Base-by-base conservation (phyloP, 768 basidiomycete genomes). In the Lactarius hengduanensis region DNA sequence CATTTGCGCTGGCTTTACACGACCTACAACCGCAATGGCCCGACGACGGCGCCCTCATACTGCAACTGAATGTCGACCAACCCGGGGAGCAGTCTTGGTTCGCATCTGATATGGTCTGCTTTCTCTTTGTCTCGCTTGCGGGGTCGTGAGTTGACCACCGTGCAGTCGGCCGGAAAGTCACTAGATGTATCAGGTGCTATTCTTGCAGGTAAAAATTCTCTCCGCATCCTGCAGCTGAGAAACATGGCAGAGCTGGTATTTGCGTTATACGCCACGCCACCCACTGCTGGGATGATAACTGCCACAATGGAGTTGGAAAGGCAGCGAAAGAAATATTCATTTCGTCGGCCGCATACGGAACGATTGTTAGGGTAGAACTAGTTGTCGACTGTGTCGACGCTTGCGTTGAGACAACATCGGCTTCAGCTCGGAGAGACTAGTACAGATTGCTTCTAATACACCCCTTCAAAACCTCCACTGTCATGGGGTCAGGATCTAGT, bases 361-460 rank as follows among this genome's bases (percentile, higher is more conserved):
- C 50, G 50, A 15, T 54, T 54, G 40, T n/a, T 58, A 22, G 45
- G 18, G 38, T 67, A 63, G 38, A 40, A 40, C 11, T 15, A 40
- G 36, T 11, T 40, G 38, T 40, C 11, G 38, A 40, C 38, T 38
- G 36, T 38, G 36, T 38, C 36, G 36, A 38, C 36, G 36, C 36
- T 38, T 38, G 11, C 36, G 1, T 10, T 38, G 11, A 13, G 36
- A 38, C 4, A 20, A 34, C 34, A 34, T 34, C 34, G 2, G 16
- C 36, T 41, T 40, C n/a, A 16, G 57, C n/a, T 69, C 75, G 41
- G 70, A 73, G 47, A 73, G 72, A 20, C 72, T 89, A 26, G 87
- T 94, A 5, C 92, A 93, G 72, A 87, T 94, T 62, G 90, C 90
- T 13, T 87, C 92, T 79, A 97, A 97, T 74, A 94, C 94, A 7